Base-by-base conservation (phyloP, 495 filamentous ascomycete species). In the Aspergillus baeticus region DNA sequence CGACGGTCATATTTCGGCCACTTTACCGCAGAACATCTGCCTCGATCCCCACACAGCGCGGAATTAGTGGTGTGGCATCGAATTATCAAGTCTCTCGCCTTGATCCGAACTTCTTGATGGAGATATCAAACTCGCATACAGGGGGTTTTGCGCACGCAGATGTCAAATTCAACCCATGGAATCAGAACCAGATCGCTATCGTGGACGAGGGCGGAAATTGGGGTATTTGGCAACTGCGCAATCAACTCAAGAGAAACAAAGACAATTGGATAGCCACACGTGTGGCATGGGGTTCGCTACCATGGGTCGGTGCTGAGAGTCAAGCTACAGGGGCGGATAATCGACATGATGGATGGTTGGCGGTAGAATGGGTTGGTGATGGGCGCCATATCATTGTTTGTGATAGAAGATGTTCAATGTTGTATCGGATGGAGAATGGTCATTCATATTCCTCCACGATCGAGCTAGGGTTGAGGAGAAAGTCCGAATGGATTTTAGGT, bases 81-180 rank as follows among this genome's bases (percentile, higher is more conserved):
- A 17, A 50, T 68, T 5, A 50, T 60, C 65, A 65, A 36, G 61
- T 73, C 43, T 86, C 85, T 37, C 78, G 75, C 45, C 72, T 96
- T 11, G 77, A 84, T 59, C 70, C 82, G 31, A 86, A 87, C 57
- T 82, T 84, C 2, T 58, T 90, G 8, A 69, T 84, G 35, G 77
- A 78, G 11, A 72, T 94, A 37, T 64, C 73, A 0, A 70, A 64
- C 7, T 67, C 74, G 13, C 62, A 77, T 29, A 88, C 84, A 1
- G 84, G 84, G 20, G 83, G 82, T 0, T 68, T 62, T 29, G 60
- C 74, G 7, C 89, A 93, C 66, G 82, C 84, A 0, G 88, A 94
- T 69, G 80, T 92, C 7, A 69, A 85, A 10, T 95, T 96, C 64
- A 92, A 89, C 60, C 87, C 89, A n/a, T 86, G 82, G 75, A 81